phyloP scores from a whole-genome alignment of 306 rosid genomes.

The Vicia villosa region DNA sequence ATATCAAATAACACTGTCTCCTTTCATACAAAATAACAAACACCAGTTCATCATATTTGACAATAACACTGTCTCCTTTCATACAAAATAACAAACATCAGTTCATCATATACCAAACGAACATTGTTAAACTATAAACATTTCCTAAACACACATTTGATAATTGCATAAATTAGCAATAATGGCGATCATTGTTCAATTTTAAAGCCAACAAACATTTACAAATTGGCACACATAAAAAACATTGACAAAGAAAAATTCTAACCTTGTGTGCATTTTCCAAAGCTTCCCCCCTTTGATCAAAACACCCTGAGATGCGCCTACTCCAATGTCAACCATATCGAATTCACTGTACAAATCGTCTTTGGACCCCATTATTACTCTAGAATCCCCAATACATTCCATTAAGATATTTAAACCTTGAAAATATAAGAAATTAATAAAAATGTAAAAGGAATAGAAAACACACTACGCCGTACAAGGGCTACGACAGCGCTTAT shows the following conservation, averaged over 20 bases:
- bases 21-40: too few relatives aligned
- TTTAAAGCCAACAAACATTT: not conserved
- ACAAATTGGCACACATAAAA: conserved; percentile 6
- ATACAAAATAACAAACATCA: conserved; percentile 1
- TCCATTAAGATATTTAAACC: too few relatives aligned
- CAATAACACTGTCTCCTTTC: conserved; percentile 29
- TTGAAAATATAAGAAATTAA: too few relatives aligned
- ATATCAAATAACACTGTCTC: conserved; percentile 8
- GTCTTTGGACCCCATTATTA: too few relatives aligned
- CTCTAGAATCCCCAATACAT: too few relatives aligned
- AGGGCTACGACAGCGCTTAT: too few relatives aligned
- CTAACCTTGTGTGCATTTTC: conserved; percentile 86
- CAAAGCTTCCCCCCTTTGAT: conserved; percentile 93
- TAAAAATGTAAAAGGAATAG: too few relatives aligned
- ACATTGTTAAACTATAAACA: not conserved
- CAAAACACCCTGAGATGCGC: conserved; percentile 89
- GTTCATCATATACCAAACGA: not conserved
- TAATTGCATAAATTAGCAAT: not conserved
- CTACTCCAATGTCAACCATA: conserved; percentile 96
- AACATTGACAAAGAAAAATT: conserved; percentile 28
- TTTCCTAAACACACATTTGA: conserved; percentile 24
- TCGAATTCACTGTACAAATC: too few relatives aligned
- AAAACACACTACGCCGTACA: too few relatives aligned
- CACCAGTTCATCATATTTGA: too few relatives aligned
- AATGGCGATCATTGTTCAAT: not conserved